A percentile compares a stretch with the other conserved stretches of the same genome.
phyloP scores from a whole-genome alignment of 208 protist species.

The Leishmania tarentolae region DNA sequence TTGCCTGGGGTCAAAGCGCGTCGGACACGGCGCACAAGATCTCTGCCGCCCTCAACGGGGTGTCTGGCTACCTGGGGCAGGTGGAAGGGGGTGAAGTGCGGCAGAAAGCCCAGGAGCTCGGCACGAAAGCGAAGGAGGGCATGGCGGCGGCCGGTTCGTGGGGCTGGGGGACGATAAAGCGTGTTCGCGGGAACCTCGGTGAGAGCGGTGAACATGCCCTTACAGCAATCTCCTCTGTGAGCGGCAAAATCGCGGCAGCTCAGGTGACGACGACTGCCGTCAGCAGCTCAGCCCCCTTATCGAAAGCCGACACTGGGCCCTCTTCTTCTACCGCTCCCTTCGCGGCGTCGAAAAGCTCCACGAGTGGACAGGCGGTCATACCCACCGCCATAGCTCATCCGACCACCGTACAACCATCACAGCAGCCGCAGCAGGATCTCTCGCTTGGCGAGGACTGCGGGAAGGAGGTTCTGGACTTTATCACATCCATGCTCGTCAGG shows the following conservation, averaged over 20 bases:
- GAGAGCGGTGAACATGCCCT: slow-evolving; percentile 32
- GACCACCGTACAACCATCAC: not conserved
- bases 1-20: slow-evolving; percentile 24
- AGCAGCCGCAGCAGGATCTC: slow-evolving; percentile 37
- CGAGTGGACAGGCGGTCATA: slow-evolving; percentile 35
- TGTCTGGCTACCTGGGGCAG: slow-evolving; percentile 27
- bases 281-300: not conserved
- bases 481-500: slow-evolving; percentile 46
- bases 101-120: slow-evolving; percentile 52
- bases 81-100: slow-evolving; percentile 41
- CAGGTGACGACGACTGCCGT: not conserved
- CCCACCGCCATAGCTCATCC: slow-evolving; percentile 3
- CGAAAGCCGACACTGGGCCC: not conserved
- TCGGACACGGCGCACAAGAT: slow-evolving; percentile 20
- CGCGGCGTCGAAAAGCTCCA: slow-evolving; percentile 7
- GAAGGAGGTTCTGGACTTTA: slow-evolving; percentile 79
- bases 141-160: slow-evolving; percentile 57
- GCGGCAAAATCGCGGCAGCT: not conserved
- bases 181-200: slow-evolving; percentile 47
- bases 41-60: slow-evolving; percentile 31
- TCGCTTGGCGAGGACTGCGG: slow-evolving; percentile 56
- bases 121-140: slow-evolving; percentile 49
- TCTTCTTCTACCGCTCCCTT: not conserved
- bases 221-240: slow-evolving; percentile 4
- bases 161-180: slow-evolving; percentile 63